These are phyloP conservation scores for Irpex lacteus DNA, from an alignment of 1,284 basidiomycete genomes.

Conservation along the genomic window DNA sequence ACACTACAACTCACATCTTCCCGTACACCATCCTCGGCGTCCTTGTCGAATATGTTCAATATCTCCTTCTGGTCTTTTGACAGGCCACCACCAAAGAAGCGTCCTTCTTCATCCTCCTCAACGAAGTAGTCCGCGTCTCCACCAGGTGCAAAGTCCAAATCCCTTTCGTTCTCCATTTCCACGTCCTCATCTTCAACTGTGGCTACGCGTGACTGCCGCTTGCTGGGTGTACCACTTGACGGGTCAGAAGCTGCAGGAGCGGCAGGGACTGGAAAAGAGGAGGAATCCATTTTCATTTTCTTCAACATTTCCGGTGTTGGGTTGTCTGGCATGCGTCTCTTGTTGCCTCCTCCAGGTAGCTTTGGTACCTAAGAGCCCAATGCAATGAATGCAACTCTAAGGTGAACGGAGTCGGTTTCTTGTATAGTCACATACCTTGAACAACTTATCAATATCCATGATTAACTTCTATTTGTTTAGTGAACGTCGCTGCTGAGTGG, in stretches of 20 bases:
- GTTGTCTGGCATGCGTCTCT: constrained; percentile 80
- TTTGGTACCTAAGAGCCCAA: constrained; percentile 57
- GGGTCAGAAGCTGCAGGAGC: not conserved
- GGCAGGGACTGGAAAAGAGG: constrained; percentile 5
- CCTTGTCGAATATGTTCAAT: constrained; percentile 83
- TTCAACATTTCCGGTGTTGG: constrained; percentile 82
- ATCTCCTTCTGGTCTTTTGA: constrained; percentile 90
- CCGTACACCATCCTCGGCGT: constrained; percentile 57
- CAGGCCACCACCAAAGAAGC: constrained; percentile 91
- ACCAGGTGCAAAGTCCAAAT: constrained; percentile 67
- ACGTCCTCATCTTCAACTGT: constrained; percentile 56
- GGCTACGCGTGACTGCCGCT: constrained; percentile 35
- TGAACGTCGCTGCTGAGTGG: not conserved
- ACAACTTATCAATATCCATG: constrained; percentile 81
- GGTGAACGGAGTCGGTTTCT: not conserved
- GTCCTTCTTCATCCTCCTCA: constrained; percentile 89
- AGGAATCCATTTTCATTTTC: constrained; percentile 59
- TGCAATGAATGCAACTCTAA: not conserved
- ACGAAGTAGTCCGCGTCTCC: constrained; percentile 86
- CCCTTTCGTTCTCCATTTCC: constrained; percentile 44
- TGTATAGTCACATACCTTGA: constrained; percentile 57
- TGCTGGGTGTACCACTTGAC: constrained; percentile 13
- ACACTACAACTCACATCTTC: constrained; percentile 56
- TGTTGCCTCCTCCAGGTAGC: constrained; percentile 59
- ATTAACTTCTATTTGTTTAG: not conserved